phyloP scores from a whole-genome alignment of 1,139 yeast species.

The Taphrina pruni region DNA sequence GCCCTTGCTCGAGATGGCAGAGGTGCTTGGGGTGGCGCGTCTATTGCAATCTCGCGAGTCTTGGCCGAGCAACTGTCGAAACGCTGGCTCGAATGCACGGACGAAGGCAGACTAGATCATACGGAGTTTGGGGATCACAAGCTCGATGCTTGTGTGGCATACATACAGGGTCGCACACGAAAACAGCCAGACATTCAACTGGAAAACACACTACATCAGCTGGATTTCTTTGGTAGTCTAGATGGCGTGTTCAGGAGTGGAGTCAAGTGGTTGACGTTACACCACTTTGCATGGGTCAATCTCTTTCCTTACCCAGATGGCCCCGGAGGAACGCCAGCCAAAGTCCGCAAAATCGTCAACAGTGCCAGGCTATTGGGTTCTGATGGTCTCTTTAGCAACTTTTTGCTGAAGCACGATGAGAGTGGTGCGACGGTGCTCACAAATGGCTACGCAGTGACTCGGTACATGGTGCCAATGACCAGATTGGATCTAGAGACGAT shows the following conservation, averaged over 20 bases:
- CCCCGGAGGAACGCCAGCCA: slow-evolving; percentile 8
- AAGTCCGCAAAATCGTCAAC: slow-evolving; percentile 18
- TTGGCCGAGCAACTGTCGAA: slow-evolving; percentile 9
- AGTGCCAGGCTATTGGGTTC: slow-evolving; percentile 9
- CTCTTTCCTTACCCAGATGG: slow-evolving; percentile 23
- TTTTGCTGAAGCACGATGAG: slow-evolving; percentile 17
- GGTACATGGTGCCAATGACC: slow-evolving; percentile 17
- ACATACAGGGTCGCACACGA: slow-evolving; percentile 13
- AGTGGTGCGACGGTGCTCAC: slow-evolving; percentile 11
- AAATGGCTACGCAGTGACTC: slow-evolving; percentile 21
- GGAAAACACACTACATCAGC: slow-evolving; percentile 13
- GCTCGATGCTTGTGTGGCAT: slow-evolving; percentile 29
- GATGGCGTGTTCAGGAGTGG: slow-evolving; percentile 24
- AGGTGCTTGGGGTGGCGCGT: slow-evolving; percentile 30
- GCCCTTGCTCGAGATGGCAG: slow-evolving; percentile 15
- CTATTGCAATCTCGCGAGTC: slow-evolving; percentile 11
- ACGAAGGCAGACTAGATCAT: slow-evolving; percentile 13
- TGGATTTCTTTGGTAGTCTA: slow-evolving; percentile 9
- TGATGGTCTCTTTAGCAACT: slow-evolving; percentile 15
- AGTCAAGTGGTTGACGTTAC: slow-evolving; percentile 20
- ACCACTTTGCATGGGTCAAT: slow-evolving; percentile 22
- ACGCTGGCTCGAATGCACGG: slow-evolving; percentile 16
- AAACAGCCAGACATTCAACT: slow-evolving; percentile 12
- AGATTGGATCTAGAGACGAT: slow-evolving; percentile 9
- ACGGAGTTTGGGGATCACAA: slow-evolving; percentile 20